Evolutionary conservation across 495 filamentous ascomycete genomes (phyloP).

Genomic region (Aspergillus cavernicola): DNA sequence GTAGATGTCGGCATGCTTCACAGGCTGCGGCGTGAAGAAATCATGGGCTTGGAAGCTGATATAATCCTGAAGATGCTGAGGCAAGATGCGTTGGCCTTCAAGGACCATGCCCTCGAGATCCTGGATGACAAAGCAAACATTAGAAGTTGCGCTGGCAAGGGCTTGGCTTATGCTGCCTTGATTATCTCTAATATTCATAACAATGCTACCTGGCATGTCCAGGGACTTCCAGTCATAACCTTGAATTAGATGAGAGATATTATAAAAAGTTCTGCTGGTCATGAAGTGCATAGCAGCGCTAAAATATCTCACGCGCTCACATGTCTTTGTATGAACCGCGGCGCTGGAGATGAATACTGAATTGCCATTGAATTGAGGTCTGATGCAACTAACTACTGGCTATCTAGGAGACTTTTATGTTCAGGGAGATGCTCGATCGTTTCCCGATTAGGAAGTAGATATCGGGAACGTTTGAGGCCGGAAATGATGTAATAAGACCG

Average conservation of each 20-base stretch:
- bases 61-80: conserved; percentile 34
- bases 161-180: conserved; percentile 49
- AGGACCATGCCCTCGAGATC: conserved; percentile 46
- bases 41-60: conserved; percentile 49
- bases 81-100: conserved; percentile 35
- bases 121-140: conserved; percentile 51
- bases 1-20: conserved; percentile 50
- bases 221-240: conserved; percentile 40
- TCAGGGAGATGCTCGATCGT: no score
- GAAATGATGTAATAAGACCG: no score
- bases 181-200: conserved; percentile 55
- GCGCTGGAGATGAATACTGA: no score
- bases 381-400: no score
- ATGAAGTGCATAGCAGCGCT: neutral
- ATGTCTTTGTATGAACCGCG: no score
- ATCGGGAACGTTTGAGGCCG: no score
- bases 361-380: no score
- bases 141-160: conserved; percentile 36
- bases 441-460: no score
- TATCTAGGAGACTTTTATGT: no score
- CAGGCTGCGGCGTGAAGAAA: conserved; percentile 52
- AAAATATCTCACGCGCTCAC: neutral
- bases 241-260: conserved; percentile 36
- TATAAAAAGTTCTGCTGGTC: conserved; percentile 36
- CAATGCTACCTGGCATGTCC: conserved; percentile 29